Percentiles rank a stretch among this genome's conserved stretches.
Evolutionary conservation across 257 asterid species (phyloP).

Genomic region (Asclepias syriaca): DNA sequence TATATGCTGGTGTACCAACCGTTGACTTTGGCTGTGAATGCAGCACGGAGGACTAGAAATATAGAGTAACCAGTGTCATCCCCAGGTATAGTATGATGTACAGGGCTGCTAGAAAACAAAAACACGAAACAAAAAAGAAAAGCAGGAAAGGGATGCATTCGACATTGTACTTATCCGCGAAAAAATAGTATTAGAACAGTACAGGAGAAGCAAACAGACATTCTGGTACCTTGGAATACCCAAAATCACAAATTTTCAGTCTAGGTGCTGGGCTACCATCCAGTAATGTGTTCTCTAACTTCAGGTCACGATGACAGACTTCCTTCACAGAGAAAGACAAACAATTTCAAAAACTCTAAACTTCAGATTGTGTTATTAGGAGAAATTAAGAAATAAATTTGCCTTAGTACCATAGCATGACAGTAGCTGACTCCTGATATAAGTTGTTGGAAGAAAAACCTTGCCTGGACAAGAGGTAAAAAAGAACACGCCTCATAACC

Average conservation of each 20-base stretch:
- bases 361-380: not conserved
- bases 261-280: slow-evolving; percentile 97
- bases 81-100: not conserved
- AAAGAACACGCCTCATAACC: slow-evolving; percentile 1
- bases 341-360: not conserved
- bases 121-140: too few species aligned
- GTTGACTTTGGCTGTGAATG: slow-evolving; percentile 99
- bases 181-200: not conserved
- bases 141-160: not conserved
- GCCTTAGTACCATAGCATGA: slow-evolving; percentile 75
- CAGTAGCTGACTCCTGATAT: slow-evolving; percentile 98
- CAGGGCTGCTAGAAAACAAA: slow-evolving; percentile 6
- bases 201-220: not conserved
- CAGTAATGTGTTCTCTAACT: slow-evolving; percentile 84
- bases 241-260: slow-evolving; percentile 92
- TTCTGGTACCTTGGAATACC: slow-evolving; percentile 81
- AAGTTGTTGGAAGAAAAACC: slow-evolving; percentile 97
- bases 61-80: slow-evolving; percentile 7
- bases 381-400: not conserved
- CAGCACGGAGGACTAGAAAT: slow-evolving; percentile 83
- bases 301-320: slow-evolving; percentile 97
- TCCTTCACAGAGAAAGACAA: slow-evolving; percentile 44
- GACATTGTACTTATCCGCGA: slow-evolving; percentile 2
- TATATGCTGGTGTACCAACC: slow-evolving; percentile 99
- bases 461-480: slow-evolving; percentile 45